Base-by-base conservation (phyloP, 768 basidiomycete species). In the Rhodotorula graminis region DNA sequence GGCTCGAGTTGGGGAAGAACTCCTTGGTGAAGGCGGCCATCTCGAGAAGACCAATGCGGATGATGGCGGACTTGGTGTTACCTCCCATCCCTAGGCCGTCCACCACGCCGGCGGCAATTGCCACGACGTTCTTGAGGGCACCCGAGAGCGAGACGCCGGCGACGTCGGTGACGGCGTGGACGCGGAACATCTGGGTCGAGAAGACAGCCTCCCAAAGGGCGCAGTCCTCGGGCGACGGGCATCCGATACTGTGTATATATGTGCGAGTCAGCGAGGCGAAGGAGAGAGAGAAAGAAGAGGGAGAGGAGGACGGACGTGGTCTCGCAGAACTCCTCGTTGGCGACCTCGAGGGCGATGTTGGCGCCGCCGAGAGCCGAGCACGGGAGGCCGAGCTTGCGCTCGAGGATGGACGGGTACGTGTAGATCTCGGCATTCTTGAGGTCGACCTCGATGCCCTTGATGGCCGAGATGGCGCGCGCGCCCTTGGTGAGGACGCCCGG, bases 11-110 rank as follows among this genome's bases (percentile, higher is more conserved):
- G 16, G 81, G 77, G 79, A 84, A 83, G 80, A 83, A 84, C 73
- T 84, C 83, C 46, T 79, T 73, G 55, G 82, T 82, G 78, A 84
- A 84, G 40, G 81, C 72, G 65, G 82, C 81, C 81, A 83, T 83
- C 78, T 84, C 83, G 33, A 83, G 73, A 58, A 83, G 76, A 68
- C 83, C 83, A 68, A 82, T 83, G n/a, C 83, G 80, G 81, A 84
- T 83, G 77, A 84, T 81, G 49, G 83, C 83, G 21, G 83, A 82
- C 65, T 75, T 75, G 60, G 74, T 75, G 71, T 75, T 75, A 27
- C 74, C 74, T 3, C 74, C 74, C 37, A 37, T 60, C 19, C 77
- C 77, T 18, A 84, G 73, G 16, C 83, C 83, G 66, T 84, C 83
- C 31, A 80, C 73, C 61, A 84, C 80, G 3, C 83, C 83, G 40